These are phyloP conservation scores for Fusarium verrucosum DNA, from an alignment of 2,329 filamentous ascomycete species.

Conservation along the genomic window DNA sequence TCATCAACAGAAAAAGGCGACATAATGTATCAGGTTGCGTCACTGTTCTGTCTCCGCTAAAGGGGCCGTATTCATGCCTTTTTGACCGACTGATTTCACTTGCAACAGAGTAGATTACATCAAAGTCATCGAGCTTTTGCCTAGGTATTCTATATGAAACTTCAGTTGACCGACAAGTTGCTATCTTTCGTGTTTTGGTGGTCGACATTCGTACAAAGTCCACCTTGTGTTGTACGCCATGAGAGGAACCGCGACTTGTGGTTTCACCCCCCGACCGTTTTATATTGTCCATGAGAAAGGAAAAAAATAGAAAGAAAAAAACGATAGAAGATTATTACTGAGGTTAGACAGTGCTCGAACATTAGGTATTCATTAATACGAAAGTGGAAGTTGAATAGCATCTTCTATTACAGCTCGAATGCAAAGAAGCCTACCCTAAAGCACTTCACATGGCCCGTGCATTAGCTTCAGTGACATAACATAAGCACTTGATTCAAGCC, in stretches of 20 bases:
- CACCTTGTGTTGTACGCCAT: too few species aligned
- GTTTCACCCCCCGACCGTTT: too few species aligned
- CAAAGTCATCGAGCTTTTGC: neutral
- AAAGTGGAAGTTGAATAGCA: neutral
- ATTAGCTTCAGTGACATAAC: constrained; percentile 22
- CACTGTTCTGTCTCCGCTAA: neutral
- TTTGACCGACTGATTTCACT: neutral
- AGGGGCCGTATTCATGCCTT: neutral
- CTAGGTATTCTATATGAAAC: neutral
- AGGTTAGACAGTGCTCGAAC: neutral
- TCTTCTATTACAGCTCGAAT: neutral
- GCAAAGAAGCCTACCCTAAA: constrained; percentile 13
- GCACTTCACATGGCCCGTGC: neutral
- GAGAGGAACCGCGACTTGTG: too few species aligned
- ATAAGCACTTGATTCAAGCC: constrained; percentile 24
- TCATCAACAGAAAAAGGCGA: neutral
- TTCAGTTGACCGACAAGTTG: neutral
- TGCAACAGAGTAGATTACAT: neutral
- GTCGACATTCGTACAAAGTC: too few species aligned
- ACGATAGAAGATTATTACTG: too few species aligned
- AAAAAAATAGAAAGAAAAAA: too few species aligned
- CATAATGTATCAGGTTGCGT: neutral
- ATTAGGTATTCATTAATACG: accelerated
- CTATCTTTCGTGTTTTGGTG: too few species aligned
- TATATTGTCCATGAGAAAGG: too few species aligned